Conservation (phyloP, 192 early-diverging fungal genomes). For the Umbelopsis sp. region DNA sequence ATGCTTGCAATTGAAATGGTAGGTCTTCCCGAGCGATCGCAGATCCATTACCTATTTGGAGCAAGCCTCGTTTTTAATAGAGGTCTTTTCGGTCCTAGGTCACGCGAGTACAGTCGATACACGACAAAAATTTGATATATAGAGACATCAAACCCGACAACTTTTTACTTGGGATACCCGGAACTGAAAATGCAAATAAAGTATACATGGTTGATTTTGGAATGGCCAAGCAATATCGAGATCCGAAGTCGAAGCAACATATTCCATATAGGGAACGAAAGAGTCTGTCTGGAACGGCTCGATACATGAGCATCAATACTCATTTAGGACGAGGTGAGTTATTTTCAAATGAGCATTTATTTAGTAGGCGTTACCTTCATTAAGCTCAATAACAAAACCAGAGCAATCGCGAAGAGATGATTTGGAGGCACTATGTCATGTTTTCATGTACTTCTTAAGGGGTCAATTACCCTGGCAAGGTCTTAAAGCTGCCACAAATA, state of each 20-base stretch:
- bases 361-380: too few species aligned
- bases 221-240: constrained; percentile 77
- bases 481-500: constrained; percentile 95
- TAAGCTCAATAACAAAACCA: constrained; percentile 20
- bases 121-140: constrained; percentile 94
- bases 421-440: constrained; percentile 96
- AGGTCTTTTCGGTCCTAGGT: constrained; percentile 39
- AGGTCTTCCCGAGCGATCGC: neutral
- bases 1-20: constrained; percentile 97
- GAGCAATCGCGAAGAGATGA: constrained; percentile 98
- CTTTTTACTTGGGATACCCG: constrained; percentile 87
- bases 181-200: constrained; percentile 56
- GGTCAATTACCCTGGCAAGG: constrained; percentile 97
- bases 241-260: constrained; percentile 73
- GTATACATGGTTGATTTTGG: constrained; percentile 77
- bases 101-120: constrained; percentile 84
- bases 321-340: constrained; percentile 75
- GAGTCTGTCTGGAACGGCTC: constrained; percentile 70
- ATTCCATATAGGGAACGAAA: constrained; percentile 69
- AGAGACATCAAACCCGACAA: constrained; percentile 99
- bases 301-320: constrained; percentile 85
- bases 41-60: constrained; percentile 12
- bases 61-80: neutral
- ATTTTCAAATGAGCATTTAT: neutral
- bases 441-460: constrained; percentile 97